A percentile compares a stretch with the other conserved stretches of the same genome.
phyloP scores from a whole-genome alignment of 1,284 basidiomycete genomes.

The Paramarasmius palmivorus region DNA sequence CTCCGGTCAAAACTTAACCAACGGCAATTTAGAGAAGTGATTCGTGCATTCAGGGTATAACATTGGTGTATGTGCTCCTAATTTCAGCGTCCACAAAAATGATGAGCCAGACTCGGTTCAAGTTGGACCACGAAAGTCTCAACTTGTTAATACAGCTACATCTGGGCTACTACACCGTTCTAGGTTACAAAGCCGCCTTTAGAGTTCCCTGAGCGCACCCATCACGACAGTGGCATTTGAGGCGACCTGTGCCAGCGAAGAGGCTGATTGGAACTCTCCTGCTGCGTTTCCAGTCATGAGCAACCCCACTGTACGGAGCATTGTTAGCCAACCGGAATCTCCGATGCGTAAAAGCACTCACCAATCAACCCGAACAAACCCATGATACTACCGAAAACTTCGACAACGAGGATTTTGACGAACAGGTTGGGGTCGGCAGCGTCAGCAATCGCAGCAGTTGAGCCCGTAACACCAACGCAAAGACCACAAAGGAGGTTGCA shows the following conservation, averaged over 20 bases:
- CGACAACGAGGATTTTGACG: constrained; percentile 92
- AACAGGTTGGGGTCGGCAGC: constrained; percentile 92
- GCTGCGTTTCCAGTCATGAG: constrained; percentile 59
- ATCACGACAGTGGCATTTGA: constrained; percentile 8
- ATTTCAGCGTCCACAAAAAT: no score
- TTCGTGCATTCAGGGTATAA: no score
- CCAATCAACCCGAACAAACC: constrained; percentile 91
- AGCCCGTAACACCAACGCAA: constrained; percentile 89
- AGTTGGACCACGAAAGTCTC: no score
- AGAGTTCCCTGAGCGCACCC: no score
- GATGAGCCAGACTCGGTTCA: no score
- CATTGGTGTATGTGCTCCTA: no score
- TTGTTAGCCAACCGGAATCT: not conserved
- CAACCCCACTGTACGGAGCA: constrained; percentile 53
- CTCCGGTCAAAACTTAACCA: no score
- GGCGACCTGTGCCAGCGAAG: constrained; percentile 24
- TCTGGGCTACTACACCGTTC: no score
- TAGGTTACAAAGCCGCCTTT: no score
- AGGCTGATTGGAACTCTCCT: constrained; percentile 50
- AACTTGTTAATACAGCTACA: no score
- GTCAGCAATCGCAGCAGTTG: constrained; percentile 89
- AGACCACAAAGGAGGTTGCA: constrained; percentile 95
- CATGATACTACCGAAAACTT: constrained; percentile 92
- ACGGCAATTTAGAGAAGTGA: no score
- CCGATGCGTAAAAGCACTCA: constrained; percentile 39